Evolutionary conservation across 495 filamentous ascomycete genomes (phyloP), one percentile per base, ranked within the genome.

Genomic region (Hypoxylon lenormandii): DNA sequence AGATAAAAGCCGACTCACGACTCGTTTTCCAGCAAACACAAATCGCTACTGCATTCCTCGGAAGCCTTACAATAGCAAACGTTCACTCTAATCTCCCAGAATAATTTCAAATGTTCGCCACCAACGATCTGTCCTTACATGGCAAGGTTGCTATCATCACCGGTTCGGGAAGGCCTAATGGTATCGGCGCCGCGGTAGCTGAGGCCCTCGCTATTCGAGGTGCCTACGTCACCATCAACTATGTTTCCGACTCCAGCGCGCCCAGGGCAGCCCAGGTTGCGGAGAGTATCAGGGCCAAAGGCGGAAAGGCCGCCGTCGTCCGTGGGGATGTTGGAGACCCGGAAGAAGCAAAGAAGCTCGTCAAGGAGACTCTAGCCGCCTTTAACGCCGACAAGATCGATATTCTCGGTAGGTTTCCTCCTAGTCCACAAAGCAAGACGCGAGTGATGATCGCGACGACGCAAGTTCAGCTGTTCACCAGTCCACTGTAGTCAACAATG

Each of bases 61-160:
- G 15, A 23, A 61, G 58, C 58, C 13, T 30, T 30, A 61, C 33
- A 51, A 43, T 19, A 61, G 33, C 21, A 61, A 61, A 51, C 46
- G 5, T 51, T 30, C 45, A 19, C 46, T 28, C 38, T 16, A 13
- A 11, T 10, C 13, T 36, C 40, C 45, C 46, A 62, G 28, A 53
- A 49, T 55, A 55, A 49, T 38, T 18, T 42, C 26, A 51, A 43
- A 58, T 66, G 54, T 57, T 65, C 10, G n/a, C 22, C 53, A 46
- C 42, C 1, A 47, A 58, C 54, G 42, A 45, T 15, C 73, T 78
- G 10, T 83, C 79, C 6, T 80, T 86, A 13, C 23, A 71, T 10
- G 81, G 81, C 49, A 86, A 85, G 70, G 68, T 79, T 23, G 84
- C 82, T 67, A 81, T 86, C 11, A 70, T 87, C 59, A 87, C 83